Evolutionary conservation across 129 eudicot genomes (phyloP).

Genomic region (Escallonia herrerae): DNA sequence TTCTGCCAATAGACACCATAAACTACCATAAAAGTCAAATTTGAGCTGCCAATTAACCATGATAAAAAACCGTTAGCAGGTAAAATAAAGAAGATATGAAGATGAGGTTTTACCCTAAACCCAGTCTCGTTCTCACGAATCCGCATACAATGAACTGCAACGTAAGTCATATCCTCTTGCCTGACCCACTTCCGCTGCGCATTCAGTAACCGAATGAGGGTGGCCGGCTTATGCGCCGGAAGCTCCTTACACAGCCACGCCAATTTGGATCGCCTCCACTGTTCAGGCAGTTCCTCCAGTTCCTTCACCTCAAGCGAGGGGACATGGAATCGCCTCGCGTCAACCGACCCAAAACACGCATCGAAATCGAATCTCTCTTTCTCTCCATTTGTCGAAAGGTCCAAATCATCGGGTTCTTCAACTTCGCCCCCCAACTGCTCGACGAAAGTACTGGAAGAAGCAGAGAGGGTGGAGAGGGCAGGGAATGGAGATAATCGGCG

Average conservation of each 20-base stretch:
- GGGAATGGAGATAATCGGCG: constrained; percentile 2
- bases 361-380: constrained; percentile 35
- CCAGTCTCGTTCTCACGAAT: constrained; percentile 87
- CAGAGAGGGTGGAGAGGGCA: background rate
- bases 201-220: constrained; percentile 50
- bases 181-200: constrained; percentile 81
- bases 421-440: constrained; percentile 27
- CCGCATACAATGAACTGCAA: constrained; percentile 75
- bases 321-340: constrained; percentile 19
- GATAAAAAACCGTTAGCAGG: no score
- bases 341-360: constrained; percentile 31
- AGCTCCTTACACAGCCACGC: constrained; percentile 96
- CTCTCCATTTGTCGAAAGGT: constrained; percentile 17
- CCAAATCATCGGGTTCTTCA: constrained; percentile 20
- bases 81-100: background rate
- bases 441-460: constrained; percentile 34
- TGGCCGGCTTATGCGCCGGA: constrained; percentile 60
- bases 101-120: constrained; percentile 43
- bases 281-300: constrained; percentile 82
- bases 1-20: no score
- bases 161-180: constrained; percentile 75
- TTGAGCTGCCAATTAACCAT: no score
- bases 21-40: no score
- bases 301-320: constrained; percentile 60
- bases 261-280: constrained; percentile 82